Conservation (phyloP, 805 yeast genomes). For the Candida xiaguanensis region DNA sequence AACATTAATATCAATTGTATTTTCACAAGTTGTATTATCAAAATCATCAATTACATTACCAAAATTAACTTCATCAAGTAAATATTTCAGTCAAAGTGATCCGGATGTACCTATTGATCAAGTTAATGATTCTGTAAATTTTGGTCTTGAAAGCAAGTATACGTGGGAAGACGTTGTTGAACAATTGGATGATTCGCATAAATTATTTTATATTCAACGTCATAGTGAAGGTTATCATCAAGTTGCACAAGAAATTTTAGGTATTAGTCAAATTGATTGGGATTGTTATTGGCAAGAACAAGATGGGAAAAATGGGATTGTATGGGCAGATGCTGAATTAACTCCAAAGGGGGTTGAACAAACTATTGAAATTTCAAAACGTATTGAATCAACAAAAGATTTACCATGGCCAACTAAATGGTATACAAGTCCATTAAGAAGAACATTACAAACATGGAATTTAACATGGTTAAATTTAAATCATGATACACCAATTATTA, state of each 20-base stretch:
- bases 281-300: slow-evolving; percentile 23
- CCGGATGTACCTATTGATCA: slow-evolving; percentile 1
- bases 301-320: slow-evolving; percentile 19
- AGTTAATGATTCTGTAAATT: slow-evolving; percentile 11
- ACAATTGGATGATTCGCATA: slow-evolving; percentile 12
- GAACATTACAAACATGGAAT: slow-evolving; percentile 29
- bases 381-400: slow-evolving; percentile 12
- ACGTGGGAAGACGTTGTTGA: slow-evolving; percentile 21
- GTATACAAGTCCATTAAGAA: slow-evolving; percentile 28
- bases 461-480: slow-evolving; percentile 22
- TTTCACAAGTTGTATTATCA: not conserved
- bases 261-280: slow-evolving; percentile 16
- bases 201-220: slow-evolving; percentile 26
- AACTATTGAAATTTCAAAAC: slow-evolving; percentile 11
- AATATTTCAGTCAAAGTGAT: slow-evolving; percentile 11
- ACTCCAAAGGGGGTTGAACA: slow-evolving; percentile 22
- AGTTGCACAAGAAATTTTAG: slow-evolving; percentile 12
- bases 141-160: slow-evolving; percentile 19
- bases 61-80: slow-evolving; percentile 1
- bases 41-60: slow-evolving; percentile 6
- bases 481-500: slow-evolving; percentile 19
- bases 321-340: slow-evolving; percentile 31
- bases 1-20: not conserved
- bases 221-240: slow-evolving; percentile 33
- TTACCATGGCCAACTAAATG: slow-evolving; percentile 24